Evolutionary conservation across 2,329 filamentous ascomycete species (phyloP).

Genomic region (Exutisphaerella laricina): DNA sequence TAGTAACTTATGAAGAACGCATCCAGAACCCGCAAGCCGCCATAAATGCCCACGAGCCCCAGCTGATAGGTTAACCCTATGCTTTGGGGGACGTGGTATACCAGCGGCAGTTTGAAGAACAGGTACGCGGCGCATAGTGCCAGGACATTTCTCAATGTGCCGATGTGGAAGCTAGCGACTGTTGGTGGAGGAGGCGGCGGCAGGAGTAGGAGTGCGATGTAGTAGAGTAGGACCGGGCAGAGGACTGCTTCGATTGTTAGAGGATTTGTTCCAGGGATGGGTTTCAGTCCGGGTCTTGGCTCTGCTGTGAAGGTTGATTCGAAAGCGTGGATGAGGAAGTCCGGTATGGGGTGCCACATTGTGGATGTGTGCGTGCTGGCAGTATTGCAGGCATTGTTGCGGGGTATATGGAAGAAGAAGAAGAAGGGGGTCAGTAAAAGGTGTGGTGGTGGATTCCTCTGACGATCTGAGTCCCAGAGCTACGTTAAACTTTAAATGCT

Average conservation of each 20-base stretch:
- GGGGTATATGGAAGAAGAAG: background rate
- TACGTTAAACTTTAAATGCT: background rate
- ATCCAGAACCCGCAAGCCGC: constrained; percentile 39
- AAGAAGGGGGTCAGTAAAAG: background rate
- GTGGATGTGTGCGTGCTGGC: background rate
- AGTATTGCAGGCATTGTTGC: background rate
- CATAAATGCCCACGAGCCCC: constrained; percentile 41
- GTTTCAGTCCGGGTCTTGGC: constrained; percentile 37
- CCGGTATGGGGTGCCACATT: constrained; percentile 12
- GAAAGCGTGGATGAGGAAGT: constrained; percentile 22
- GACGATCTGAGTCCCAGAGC: background rate
- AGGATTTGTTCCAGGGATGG: constrained; percentile 38
- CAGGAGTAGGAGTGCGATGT: constrained; percentile 39
- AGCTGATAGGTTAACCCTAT: constrained; percentile 44
- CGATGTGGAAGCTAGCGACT: constrained; percentile 29
- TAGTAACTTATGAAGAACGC: constrained; percentile 43
- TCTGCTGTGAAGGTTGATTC: constrained; percentile 22
- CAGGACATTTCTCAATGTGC: constrained; percentile 35
- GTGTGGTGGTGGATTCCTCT: background rate
- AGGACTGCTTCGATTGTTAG: constrained; percentile 38
- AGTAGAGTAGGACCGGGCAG: constrained; percentile 40
- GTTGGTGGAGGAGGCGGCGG: constrained; percentile 37
- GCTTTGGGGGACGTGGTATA: constrained; percentile 41
- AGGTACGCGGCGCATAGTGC: constrained; percentile 36
- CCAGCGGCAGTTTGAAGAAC: constrained; percentile 40